A percentile compares a stretch with the other conserved stretches of the same genome.
Conservation (phyloP, 2,329 filamentous ascomycete species). For the Hypoxylon sp. region DNA sequence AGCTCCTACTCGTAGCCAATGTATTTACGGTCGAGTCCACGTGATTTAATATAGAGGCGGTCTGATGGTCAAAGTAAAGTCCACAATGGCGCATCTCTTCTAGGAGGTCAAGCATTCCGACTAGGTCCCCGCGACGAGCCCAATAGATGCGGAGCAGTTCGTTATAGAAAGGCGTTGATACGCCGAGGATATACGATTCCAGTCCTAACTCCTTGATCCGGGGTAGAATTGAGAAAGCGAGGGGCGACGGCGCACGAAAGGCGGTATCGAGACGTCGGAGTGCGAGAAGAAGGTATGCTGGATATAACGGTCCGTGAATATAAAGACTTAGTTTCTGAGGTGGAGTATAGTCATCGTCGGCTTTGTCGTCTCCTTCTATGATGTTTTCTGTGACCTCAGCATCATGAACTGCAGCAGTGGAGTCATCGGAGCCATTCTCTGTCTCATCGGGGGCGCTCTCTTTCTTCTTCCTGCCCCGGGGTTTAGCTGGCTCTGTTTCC, state of each 20-base stretch:
- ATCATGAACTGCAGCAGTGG: neutral
- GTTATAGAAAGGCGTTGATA: constrained; percentile 78
- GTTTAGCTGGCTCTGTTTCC: neutral
- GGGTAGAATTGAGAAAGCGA: constrained; percentile 74
- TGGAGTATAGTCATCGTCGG: constrained; percentile 1
- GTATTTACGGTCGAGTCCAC: constrained; percentile 51
- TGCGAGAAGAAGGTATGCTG: constrained; percentile 71
- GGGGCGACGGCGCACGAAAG: constrained; percentile 71
- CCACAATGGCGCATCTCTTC: constrained; percentile 77
- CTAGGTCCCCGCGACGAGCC: constrained; percentile 71
- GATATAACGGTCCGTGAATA: constrained; percentile 75
- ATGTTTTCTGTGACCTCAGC: neutral
- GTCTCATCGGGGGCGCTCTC: neutral
- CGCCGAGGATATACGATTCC: constrained; percentile 79
- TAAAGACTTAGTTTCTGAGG: constrained; percentile 62
- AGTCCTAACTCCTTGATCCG: constrained; percentile 77
- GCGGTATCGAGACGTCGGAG: constrained; percentile 69
- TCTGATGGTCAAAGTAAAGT: constrained; percentile 68
- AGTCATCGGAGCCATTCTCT: constrained; percentile 3
- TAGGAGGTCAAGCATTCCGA: constrained; percentile 68
- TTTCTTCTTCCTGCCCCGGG: constrained; percentile 23
- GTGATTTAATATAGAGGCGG: constrained; percentile 57
- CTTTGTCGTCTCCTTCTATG: constrained; percentile 5
- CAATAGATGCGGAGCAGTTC: constrained; percentile 74
- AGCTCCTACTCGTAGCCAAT: constrained; percentile 30